Conservation (phyloP, 768 basidiomycete genomes). For the Leccinum olivaceopallidum region DNA sequence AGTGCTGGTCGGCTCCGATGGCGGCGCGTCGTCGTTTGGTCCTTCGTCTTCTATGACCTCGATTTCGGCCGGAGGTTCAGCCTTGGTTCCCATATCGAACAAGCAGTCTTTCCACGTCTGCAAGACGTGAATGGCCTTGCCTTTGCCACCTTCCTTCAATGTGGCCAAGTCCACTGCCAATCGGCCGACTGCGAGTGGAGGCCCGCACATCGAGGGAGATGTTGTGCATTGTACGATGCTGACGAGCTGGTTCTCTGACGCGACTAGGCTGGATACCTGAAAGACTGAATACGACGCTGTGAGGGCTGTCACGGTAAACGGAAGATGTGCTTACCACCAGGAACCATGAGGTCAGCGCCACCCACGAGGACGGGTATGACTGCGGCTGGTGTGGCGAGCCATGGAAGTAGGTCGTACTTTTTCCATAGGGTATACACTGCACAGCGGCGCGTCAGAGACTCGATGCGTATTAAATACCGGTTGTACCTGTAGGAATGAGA, state of each 20-base stretch:
- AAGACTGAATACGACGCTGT: conserved; percentile 48
- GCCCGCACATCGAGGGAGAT: conserved; percentile 27
- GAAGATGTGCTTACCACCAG: conserved; percentile 59
- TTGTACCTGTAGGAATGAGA: conserved; percentile 67
- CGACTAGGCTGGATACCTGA: conserved; percentile 42
- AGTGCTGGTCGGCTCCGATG: conserved; percentile 10
- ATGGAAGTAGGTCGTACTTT: conserved; percentile 63
- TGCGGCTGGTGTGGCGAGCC: conserved; percentile 65
- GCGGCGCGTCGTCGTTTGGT: conserved; percentile 9
- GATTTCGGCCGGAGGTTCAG: conserved; percentile 50
- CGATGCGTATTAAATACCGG: not conserved
- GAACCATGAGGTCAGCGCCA: conserved; percentile 90
- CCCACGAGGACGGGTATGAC: conserved; percentile 71
- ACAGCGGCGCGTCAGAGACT: not conserved
- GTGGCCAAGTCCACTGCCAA: conserved; percentile 59
- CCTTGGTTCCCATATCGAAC: conserved; percentile 71
- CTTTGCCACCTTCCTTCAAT: conserved; percentile 56
- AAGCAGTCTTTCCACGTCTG: conserved; percentile 79
- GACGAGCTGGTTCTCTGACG: conserved; percentile 56
- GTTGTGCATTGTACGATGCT: conserved; percentile 54
- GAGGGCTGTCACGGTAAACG: not conserved
- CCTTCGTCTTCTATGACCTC: conserved; percentile 24
- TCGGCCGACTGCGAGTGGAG: conserved; percentile 75
- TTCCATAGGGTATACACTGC: conserved; percentile 81
- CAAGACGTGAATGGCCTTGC: conserved; percentile 72